Base-by-base conservation (phyloP, 2,329 filamentous ascomycete genomes). In the Aspergillus sojae region DNA sequence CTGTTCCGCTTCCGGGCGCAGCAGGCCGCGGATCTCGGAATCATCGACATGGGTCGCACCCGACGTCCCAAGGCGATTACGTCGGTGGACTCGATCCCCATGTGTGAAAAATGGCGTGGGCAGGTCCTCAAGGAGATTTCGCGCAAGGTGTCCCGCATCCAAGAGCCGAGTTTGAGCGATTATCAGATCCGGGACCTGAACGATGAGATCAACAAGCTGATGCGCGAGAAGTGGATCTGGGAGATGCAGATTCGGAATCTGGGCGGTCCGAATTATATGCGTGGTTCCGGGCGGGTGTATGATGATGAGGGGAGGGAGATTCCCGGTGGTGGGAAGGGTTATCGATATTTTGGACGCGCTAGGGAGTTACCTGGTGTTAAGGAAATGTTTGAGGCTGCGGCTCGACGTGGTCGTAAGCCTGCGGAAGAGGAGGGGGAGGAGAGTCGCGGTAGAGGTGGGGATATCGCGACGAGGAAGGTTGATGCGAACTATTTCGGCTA, bases 191-290 rank as follows among this genome's bases (percentile, higher is more conserved):
- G 95, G 74, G 95, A 99, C 80, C 84, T 99, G 76, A 99, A 99
- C 82, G 95, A 99, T 79, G 95, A 99, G 81, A 96, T 99, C 84
- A 99, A 99, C 84, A 96, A 97, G 82, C 86, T 97, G 66, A 97
- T 99, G 92, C 89, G 93, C 68, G 95, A 99, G 83, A 99, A 99
- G 81, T 93, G 96, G 85, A 94, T 96, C 86, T 99, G 95, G 95
- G 95, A 99, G 83, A 88, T 95, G 71, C 93, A 97, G 80, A 97
- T 99, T 71, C 87, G 94, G 63, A 96, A 96, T 73, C 78, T 98
- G 28, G 95, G 95, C n/a, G 95, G 95, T 2, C 95, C 95, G 34
- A 98, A 98, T 79, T 99, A 98, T 78, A 96, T 95, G 91, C 86
- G 93, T 57, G 87, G 87, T 5, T 86, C 85, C 0, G 88, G 84